Evolutionary conservation across 106 monocot species (phyloP), one percentile per base, ranked within the genome.

Genomic region (Dendrobium huoshanense): DNA sequence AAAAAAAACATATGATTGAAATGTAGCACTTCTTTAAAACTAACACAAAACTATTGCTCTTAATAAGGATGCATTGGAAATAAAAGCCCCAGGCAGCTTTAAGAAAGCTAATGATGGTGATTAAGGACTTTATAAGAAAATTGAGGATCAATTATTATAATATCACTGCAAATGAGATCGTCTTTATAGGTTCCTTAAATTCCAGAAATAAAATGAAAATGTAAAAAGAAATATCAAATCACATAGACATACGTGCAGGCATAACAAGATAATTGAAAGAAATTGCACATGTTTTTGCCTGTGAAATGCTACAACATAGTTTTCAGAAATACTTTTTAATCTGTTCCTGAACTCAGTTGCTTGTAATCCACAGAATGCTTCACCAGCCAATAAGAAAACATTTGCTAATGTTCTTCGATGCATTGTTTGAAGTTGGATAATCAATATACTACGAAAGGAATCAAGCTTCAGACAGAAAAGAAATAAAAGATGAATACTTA

Each of bases 341-440:
- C 87, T 89, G 44, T 92, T 92, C 68, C 92, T 88, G 84, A 98
- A 98, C 75, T 98, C 92, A 74, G 78, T 81, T 49, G 97, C 94
- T 88, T 95, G 86, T 64, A 88, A 74, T 20, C 94, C 94, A 87
- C 87, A 94, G 67, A 98, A 98, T 72, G 97, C 90, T 87, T 98
- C 97, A 75, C 97, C 97, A 68, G 97, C 94, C 82, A 98, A 84
- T 64, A 98, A 87, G 82, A 98, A 98, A 79, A 95, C 68, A 79
- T 76, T 89, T n/a, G 41, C 51, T 64, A 77, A 45, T 70, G 75
- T 70, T 67, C 78, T 76, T 84, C 77, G 56, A 24, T n/a, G 79
- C 67, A 72, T 72, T 72, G 55, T 79, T 82, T 70, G 76, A 79
- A 11, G 49, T 75, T 59, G 79, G 77, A 65, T 65, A 78, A 51